Evolutionary conservation across 106 monocot species (phyloP).

Genomic region (Dioscorea zingiberensis): DNA sequence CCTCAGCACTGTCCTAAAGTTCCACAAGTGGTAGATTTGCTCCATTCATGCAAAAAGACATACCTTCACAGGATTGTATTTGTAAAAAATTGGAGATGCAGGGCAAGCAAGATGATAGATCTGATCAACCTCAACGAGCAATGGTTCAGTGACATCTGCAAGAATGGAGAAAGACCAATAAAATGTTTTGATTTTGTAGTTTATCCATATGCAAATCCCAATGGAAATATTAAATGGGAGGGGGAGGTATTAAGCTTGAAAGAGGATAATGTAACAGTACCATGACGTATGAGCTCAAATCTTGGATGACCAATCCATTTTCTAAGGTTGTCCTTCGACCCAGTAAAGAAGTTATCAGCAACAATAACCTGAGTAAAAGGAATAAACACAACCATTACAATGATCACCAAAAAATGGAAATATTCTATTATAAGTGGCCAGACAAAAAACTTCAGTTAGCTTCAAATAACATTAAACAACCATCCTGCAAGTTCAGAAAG

Average conservation of each 20-base stretch:
- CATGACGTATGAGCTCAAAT: slow-evolving; percentile 97
- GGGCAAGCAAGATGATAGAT: slow-evolving; percentile 99
- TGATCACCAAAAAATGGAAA: not conserved
- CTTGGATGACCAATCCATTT: slow-evolving; percentile 94
- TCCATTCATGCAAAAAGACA: no score
- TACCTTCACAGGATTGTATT: slow-evolving; percentile 98
- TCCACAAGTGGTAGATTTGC: no score
- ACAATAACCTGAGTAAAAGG: slow-evolving; percentile 61
- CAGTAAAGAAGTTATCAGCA: slow-evolving; percentile 85
- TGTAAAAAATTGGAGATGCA: slow-evolving; percentile 98
- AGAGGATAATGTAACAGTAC: slow-evolving; percentile 24
- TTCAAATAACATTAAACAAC: no score
- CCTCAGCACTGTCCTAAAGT: no score
- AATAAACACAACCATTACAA: not conserved
- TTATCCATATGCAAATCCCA: not conserved
- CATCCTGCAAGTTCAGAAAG: no score
- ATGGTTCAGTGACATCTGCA: slow-evolving; percentile 88
- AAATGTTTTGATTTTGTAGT: not conserved
- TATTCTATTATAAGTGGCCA: no score
- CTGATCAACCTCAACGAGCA: slow-evolving; percentile 95
- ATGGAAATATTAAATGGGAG: no score
- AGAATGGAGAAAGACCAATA: not conserved
- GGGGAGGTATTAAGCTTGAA: no score
- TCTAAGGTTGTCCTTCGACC: slow-evolving; percentile 87
- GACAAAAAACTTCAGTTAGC: no score